Conservation (phyloP, 768 basidiomycete genomes). For the Xanthoconium stramineum region DNA sequence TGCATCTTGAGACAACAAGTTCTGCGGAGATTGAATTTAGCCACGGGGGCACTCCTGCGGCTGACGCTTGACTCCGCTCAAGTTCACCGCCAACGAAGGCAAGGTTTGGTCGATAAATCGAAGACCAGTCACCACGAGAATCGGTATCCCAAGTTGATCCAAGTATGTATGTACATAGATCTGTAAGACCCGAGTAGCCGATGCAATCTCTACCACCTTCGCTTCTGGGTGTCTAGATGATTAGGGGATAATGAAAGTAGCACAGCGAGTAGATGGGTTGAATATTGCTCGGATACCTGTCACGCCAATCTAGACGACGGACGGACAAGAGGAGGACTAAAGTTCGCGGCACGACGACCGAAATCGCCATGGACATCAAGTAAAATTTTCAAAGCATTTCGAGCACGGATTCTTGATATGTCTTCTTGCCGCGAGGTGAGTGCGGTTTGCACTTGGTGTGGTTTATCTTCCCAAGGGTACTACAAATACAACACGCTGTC, state of each 20-base stretch:
- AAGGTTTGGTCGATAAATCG: not conserved
- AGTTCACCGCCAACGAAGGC: slow-evolving; percentile 42
- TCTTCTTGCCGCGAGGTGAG: slow-evolving; percentile 76
- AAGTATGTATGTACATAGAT: not conserved
- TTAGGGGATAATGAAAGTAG: slow-evolving; percentile 15
- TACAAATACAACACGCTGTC: slow-evolving; percentile 28
- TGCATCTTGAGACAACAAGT: too few relatives aligned
- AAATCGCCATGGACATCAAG: slow-evolving; percentile 91
- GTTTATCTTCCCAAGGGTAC: slow-evolving; percentile 81
- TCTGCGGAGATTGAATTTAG: too few relatives aligned
- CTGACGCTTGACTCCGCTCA: slow-evolving; percentile 37
- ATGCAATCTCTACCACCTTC: not conserved
- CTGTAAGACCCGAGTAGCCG: not conserved
- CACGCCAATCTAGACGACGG: slow-evolving; percentile 20
- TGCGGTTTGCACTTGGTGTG: slow-evolving; percentile 63
- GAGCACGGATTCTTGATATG: slow-evolving; percentile 82
- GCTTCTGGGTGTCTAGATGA: slow-evolving; percentile 14
- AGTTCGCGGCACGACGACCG: slow-evolving; percentile 52
- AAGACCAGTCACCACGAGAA: not conserved
- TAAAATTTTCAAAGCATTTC: slow-evolving; percentile 92
- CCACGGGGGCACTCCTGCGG: too few relatives aligned
- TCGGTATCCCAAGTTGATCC: not conserved
- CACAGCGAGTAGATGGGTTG: not conserved
- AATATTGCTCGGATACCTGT: slow-evolving; percentile 3
- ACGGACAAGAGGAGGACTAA: slow-evolving; percentile 24